A percentile compares a stretch with the other conserved stretches of the same genome.
phyloP scores from a whole-genome alignment of 768 basidiomycete genomes.

The Amanita molliuscula region DNA sequence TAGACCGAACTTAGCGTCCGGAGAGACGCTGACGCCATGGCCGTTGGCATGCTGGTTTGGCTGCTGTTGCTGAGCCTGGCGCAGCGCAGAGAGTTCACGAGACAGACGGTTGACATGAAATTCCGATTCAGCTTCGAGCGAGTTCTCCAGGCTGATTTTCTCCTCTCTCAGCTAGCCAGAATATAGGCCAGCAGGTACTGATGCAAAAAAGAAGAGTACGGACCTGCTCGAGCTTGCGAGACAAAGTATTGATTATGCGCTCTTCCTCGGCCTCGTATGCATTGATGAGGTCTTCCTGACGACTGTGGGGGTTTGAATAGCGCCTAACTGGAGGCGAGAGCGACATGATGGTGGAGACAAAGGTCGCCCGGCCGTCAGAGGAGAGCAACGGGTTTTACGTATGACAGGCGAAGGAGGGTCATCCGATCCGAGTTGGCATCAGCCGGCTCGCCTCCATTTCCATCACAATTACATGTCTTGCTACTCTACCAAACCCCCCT shows the following conservation, averaged over 20 bases:
- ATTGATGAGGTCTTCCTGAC: conserved; percentile 74
- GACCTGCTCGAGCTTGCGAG: conserved; percentile 78
- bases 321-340: conserved; percentile 51
- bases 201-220: conserved; percentile 11
- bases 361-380: not conserved
- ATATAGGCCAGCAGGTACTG: not conserved
- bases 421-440: not conserved
- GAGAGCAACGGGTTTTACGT: not conserved
- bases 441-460: conserved; percentile 10
- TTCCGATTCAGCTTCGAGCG: conserved; percentile 78
- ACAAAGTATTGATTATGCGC: conserved; percentile 74
- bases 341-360: conserved; percentile 20
- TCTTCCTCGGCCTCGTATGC: conserved; percentile 89
- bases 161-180: conserved; percentile 61
- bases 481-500: too few relatives aligned
- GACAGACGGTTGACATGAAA: conserved; percentile 71
- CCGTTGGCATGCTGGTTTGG: conserved; percentile 18
- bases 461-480: not conserved
- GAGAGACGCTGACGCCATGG: conserved; percentile 19
- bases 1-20: conserved; percentile 21
- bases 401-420: not conserved
- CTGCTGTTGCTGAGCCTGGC: conserved; percentile 47
- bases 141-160: conserved; percentile 76
- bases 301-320: conserved; percentile 40
- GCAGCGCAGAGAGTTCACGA: conserved; percentile 56